Evolutionary conservation across 2,329 filamentous ascomycete genomes (phyloP).

Genomic region (Sporothrix curviconia): DNA sequence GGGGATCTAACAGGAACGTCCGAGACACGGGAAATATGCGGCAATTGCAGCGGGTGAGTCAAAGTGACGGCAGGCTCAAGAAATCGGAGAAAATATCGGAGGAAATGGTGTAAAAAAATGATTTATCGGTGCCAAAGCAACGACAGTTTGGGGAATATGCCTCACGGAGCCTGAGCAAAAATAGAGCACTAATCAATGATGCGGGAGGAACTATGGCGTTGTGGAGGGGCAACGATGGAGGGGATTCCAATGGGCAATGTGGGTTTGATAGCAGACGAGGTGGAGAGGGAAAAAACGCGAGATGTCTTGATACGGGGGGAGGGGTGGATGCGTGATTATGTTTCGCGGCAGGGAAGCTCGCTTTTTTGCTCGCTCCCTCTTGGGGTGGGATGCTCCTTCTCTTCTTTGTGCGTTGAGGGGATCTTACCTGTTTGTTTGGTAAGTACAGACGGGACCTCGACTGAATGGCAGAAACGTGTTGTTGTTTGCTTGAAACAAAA

Average conservation of each 20-base stretch:
- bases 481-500: background rate
- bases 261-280: background rate
- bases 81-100: background rate
- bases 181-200: slow-evolving; percentile 4
- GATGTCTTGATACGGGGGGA: background rate
- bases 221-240: slow-evolving; percentile 17
- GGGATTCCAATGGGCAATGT: background rate
- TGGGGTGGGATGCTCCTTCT: background rate
- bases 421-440: slow-evolving; percentile 9
- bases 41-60: background rate
- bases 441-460: no score
- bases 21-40: background rate
- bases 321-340: slow-evolving; percentile 16
- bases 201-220: slow-evolving; percentile 12
- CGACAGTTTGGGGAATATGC: slow-evolving; percentile 14
- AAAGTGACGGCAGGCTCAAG: background rate
- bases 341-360: slow-evolving; percentile 7
- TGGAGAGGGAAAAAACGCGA: background rate
- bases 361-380: slow-evolving; percentile 14
- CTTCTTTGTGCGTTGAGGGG: background rate
- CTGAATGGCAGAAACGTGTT: slow-evolving; percentile 4
- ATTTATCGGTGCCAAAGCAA: slow-evolving; percentile 1
- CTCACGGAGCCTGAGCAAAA: slow-evolving; percentile 10
- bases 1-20: background rate
- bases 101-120: background rate